Evolutionary conservation across 441 rosid species (phyloP), one percentile per base, ranked within the genome.

Genomic region (Mallotus repandus): DNA sequence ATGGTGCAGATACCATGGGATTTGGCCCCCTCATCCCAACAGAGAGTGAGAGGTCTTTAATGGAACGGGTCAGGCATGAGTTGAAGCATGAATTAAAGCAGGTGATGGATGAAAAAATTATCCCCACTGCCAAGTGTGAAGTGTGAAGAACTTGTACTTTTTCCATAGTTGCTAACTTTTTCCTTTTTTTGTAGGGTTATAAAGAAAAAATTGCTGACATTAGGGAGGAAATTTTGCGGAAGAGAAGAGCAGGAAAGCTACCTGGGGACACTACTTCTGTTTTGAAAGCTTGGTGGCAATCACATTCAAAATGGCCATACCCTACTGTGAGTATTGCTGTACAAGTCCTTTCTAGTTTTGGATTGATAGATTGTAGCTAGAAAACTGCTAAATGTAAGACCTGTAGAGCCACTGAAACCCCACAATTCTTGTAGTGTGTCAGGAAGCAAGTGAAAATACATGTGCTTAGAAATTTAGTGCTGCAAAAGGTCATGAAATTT

Each of bases 1-100:
- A 96, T 2, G 94, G 89, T 7, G 45, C 81, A 5, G 93, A 88
- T 77, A 75, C 77, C 35, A 83, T 96, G 86, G 99, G 98, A 6
- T 96, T 96, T 46, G 99, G 99, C 61, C 98, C 99, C 77, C 88
- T 96, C 25, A 72, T 96, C 74, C 97, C 98, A 43, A 94, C 98
- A 3, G 99, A 96, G 79, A 94, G 86, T 14, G 99, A 96, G 75
- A 87, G 97, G 80, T 92, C 99, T 5, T 81, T 96, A 72, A 96
- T 96, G 98, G 99, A 96, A 75, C 88, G 99, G 8, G 99, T 96
- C 53, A 88, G 99, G 74, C 98, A 89, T 68, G 99, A 96, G 62
- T 74, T 96, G 74, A 96, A 96, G 86, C 99, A 94, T 77, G 99
- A 94, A 72, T 85, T 96, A 76, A 96, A 94, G 73, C 96, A 92